Evolutionary conservation across 2,329 filamentous ascomycete species (phyloP).

Genomic region (Hypoxylon sp.): DNA sequence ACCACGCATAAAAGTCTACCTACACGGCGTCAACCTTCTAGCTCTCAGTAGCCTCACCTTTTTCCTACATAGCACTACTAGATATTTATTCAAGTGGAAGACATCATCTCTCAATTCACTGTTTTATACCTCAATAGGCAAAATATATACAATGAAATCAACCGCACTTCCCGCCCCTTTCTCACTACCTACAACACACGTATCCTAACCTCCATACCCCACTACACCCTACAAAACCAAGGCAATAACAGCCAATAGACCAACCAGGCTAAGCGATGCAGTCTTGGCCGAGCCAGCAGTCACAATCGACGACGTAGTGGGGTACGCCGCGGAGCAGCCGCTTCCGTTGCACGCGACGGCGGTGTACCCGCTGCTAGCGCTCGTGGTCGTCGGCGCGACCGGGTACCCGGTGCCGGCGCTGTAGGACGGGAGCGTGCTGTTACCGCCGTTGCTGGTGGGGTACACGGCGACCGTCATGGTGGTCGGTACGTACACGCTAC

Average conservation of each 20-base stretch:
- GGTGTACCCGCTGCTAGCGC: constrained; percentile 13
- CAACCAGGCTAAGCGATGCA: constrained; percentile 38
- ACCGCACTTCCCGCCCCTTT: neutral
- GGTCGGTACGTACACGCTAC: constrained; percentile 10
- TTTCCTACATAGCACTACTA: neutral
- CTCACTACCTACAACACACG: neutral
- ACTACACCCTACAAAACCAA: constrained; percentile 26
- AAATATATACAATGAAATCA: neutral
- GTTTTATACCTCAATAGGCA: neutral
- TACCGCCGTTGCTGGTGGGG: constrained; percentile 71
- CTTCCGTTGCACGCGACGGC: neutral
- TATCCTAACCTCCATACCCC: constrained; percentile 11
- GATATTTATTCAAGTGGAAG: neutral
- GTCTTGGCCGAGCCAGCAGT: constrained; percentile 46
- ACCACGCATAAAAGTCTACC: no score
- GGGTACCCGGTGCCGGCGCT: constrained; percentile 50
- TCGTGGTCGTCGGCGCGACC: constrained; percentile 60
- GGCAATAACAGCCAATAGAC: constrained; percentile 39
- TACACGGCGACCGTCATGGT: constrained; percentile 73
- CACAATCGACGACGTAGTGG: constrained; percentile 32
- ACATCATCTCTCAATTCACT: constrained; percentile 5
- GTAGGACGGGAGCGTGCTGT: constrained; percentile 71
- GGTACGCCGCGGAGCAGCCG: constrained; percentile 21
- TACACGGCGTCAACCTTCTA: no score
- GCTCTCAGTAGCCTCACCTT: neutral